Base-by-base conservation (phyloP, 78 protist genomes). In the Guillardia theta region DNA sequence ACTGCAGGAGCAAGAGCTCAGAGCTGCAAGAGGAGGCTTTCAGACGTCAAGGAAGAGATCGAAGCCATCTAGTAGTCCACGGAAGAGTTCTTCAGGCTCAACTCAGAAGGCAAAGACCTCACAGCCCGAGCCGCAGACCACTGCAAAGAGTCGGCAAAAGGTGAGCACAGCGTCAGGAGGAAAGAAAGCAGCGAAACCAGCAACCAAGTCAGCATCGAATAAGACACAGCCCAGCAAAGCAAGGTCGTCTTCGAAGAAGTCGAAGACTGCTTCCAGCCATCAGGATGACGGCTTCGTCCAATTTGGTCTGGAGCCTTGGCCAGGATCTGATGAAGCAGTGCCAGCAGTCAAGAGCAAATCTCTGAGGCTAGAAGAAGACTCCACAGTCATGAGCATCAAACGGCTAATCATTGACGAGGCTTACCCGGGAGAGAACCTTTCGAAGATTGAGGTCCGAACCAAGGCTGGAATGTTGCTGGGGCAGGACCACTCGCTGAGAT, bases 401-500 rank as follows among this genome's bases (percentile, higher is more conserved):
- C 90, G 90, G 43, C 90, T 46, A n/a, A 30, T 78, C 24, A 43
- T n/a, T 0, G 90, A 78, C 30, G 90, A 78, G 48, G 90, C 24
- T 19, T 43, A 24, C 0, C 48, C 90, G 45, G 44, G 24, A 12
- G n/a, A 8, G 15, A 48, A 43, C 12, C 53, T 30, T 30, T 8
- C 41, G 10, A 1, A 5, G 50, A 43, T 78, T 43, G 90, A 78
- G 90, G 44, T 78, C 33, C 90, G 90, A 9, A 78, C 90, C 4
- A 19, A 12, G 45, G 24, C 44, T 10, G 39, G 39, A 19, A 78
- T 78, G 30, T 24, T 43, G 12, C 24, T 19, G 21, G 90, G 90
- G 18, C 90, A 78, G 48, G 90, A 78, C 90, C 90, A 78, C 90
- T 78, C 90, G 45, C 18, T 78, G 45, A 37, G 24, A 36, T 78